Base-by-base conservation (phyloP, 2,329 filamentous ascomycete species). In the Colletotrichum scovillei region DNA sequence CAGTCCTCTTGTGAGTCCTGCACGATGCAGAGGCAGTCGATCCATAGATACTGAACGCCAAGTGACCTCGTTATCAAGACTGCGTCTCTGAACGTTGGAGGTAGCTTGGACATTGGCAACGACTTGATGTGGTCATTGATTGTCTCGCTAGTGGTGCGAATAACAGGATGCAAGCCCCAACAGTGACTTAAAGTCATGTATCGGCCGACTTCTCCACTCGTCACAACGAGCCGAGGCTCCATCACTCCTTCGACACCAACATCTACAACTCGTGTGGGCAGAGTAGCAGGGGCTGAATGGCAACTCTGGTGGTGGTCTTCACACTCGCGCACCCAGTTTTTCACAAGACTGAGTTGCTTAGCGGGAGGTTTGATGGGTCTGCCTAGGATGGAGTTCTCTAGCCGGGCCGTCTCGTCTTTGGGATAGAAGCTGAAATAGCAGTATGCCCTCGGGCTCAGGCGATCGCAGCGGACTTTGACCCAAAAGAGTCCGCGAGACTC, bases 21-120 rank as follows among this genome's bases (percentile, higher is more conserved):
- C 9, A 74, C 14, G n/a, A 74, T 71, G 57, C 72, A 71, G 22
- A 74, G 57, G 5, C 46, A 58, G 16, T 74, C 72, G 16, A 74
- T 67, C 72, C 67, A 71, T 24, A 67, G 6, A 26, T 67, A 67
- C 11, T 22, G 56, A 22, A 74, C 42, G 2, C 57, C 55, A 5
- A 70, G 57, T 1, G 55, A 35, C 9, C 62, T 55, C 26, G 71
- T 67, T 26, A 73, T 56, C 5, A 32, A 4, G 6, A 73, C 63
- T 19, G 71, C 71, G 22, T 73, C 53, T 9, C 42, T 60, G 32
- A 73, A 32, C 3, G 67, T 70, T 2, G 24, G 22, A 19, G 58
- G 35, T 9, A 62, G 9, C 6, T 5, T 46, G 2, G 16, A 24
- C 11, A 46, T 35, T 38, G 58, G 35, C 4, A 62, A 9, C 12